Base-by-base conservation (phyloP, 306 rosid genomes). In the Trifolium repens region DNA sequence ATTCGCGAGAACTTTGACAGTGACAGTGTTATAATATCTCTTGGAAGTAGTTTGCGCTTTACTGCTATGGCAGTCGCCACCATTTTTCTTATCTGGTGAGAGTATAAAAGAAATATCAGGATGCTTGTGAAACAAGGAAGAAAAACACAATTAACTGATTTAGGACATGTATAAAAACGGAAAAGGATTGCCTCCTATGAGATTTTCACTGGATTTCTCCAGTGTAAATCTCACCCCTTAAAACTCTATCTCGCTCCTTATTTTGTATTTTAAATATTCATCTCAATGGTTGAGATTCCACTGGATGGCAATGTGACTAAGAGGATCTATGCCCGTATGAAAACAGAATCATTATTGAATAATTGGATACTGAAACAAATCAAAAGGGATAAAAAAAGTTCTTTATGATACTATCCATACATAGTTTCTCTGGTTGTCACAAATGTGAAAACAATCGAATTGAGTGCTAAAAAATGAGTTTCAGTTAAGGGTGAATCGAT, bases 21-120 rank as follows among this genome's bases (percentile, higher is more conserved):
- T 47, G 96, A 90, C 75, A 94, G 67, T 34, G 61, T 62, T 80
- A 74, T 50, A 62, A 88, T 61, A 66, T 94, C 96, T 84, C 85
- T 86, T 1, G 96, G 99, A 57, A 94, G 91, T 71, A 92, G 70
- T 71, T 83, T 82, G 78, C 90, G 87, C 82, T 94, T 90, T 60
- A 92, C 89, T 7, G 96, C 97, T 70, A 92, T 85, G 9, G 96
- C 93, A 16, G 96, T 88, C 27, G 87, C 98, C 52, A 94, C 79
- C 96, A 91, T 90, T 85, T 94, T 94, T 53, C 96, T 88, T 68
- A 94, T 90, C 96, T 91, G 91, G 69, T 67, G 72, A 72, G 73
- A 80, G 76, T 17, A 50, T 46, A 49, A 65, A 74, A 66, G 22
- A 63, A 19, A 72, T 11, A 62, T 74, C 44, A 72, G 10, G 47